Percentiles rank a stretch among this genome's conserved stretches.
phyloP scores from a whole-genome alignment of 371 early-diverging fungal genomes.

The Parasitella parasitica region DNA sequence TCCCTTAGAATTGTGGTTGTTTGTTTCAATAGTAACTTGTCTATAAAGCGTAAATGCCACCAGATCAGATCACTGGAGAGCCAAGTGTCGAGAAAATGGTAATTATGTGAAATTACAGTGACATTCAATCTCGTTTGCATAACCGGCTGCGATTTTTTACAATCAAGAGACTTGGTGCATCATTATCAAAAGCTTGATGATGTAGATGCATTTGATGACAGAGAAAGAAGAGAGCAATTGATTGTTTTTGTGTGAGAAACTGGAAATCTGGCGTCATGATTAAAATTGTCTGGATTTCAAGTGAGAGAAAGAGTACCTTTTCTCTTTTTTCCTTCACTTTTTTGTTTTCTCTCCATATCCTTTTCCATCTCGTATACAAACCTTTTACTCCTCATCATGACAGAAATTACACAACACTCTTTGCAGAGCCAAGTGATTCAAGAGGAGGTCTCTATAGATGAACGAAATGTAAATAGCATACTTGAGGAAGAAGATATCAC shows the following conservation, averaged over 20 bases:
- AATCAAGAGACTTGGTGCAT: background rate
- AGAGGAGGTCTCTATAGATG: background rate
- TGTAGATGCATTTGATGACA: too few relatives aligned
- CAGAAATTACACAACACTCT: background rate
- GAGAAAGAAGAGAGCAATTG: too few relatives aligned
- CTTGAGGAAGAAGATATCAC: conserved; percentile 7
- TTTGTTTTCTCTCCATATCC: background rate
- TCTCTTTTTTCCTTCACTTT: background rate
- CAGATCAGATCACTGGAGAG: background rate
- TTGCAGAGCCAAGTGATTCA: background rate
- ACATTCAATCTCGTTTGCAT: background rate
- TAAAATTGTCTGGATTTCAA: background rate
- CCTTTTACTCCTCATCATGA: background rate
- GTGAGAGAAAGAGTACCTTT: background rate
- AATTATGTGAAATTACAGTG: background rate
- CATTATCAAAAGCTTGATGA: background rate
- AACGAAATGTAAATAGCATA: background rate
- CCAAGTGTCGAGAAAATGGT: too few relatives aligned
- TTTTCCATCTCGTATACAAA: background rate
- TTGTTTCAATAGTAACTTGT: background rate
- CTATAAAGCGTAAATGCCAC: background rate
- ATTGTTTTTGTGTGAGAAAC: background rate
- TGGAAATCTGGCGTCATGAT: background rate
- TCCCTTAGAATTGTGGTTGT: background rate
- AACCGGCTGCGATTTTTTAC: background rate